Evolutionary conservation across 1,139 yeast genomes (phyloP).

Genomic region (Lipomyces yarrowii): DNA sequence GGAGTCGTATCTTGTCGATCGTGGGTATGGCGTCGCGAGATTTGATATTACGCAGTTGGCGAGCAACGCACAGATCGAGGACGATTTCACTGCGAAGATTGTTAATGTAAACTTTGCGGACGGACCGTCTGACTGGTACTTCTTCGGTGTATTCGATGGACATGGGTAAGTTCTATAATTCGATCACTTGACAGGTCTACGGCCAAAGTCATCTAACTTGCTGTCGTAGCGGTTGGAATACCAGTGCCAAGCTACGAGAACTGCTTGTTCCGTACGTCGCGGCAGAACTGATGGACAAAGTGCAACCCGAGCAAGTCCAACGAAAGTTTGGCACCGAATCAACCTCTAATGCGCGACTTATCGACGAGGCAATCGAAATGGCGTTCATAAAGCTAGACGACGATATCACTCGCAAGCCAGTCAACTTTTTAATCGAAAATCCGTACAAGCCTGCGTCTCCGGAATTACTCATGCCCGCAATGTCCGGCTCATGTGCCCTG

Average conservation of each 20-base stretch:
- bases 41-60: constrained; percentile 90
- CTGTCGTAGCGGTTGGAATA: constrained; percentile 69
- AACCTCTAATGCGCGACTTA: constrained; percentile 54
- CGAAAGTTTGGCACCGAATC: constrained; percentile 16
- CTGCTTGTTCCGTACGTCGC: constrained; percentile 75
- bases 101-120: constrained; percentile 67
- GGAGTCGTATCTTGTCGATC: constrained; percentile 75
- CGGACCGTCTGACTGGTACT: constrained; percentile 75
- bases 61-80: constrained; percentile 92
- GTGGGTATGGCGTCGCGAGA: constrained; percentile 71
- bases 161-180: constrained; percentile 55
- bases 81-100: constrained; percentile 84
- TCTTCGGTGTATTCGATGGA: constrained; percentile 95
- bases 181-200: not conserved
- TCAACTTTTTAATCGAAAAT: constrained; percentile 66
- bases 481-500: constrained; percentile 93
- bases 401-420: constrained; percentile 77
- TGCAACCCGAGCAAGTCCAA: constrained; percentile 49
- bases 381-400: constrained; percentile 86
- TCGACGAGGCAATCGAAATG: constrained; percentile 76
- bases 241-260: constrained; percentile 80
- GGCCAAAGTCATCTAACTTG: not conserved
- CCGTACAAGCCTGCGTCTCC: constrained; percentile 64
- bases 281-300: constrained; percentile 71
- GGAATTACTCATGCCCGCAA: constrained; percentile 83